These are phyloP conservation scores for Micractinium conductrix DNA, from an alignment of 139 green algal species.

Conservation along the genomic window DNA sequence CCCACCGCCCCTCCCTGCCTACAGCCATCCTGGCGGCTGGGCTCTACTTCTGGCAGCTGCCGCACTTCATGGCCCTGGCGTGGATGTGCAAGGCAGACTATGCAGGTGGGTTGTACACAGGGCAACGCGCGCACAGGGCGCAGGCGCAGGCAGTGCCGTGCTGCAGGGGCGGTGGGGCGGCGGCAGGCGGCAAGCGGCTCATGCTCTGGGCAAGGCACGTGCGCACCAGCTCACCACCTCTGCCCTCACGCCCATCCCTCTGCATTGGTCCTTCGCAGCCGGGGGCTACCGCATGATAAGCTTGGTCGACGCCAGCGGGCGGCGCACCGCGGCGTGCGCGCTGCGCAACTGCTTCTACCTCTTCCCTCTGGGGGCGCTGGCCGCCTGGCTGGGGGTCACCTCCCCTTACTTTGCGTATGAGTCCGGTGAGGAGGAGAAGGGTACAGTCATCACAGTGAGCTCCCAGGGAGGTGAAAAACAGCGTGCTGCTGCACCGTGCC, in stretches of 20 bases:
- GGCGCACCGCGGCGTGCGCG: slow-evolving; percentile 79
- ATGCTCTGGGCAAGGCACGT: too few relatives aligned
- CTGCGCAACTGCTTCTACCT: slow-evolving; percentile 93
- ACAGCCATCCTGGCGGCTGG: slow-evolving; percentile 76
- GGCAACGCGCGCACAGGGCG: background rate
- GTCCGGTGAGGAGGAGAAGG: slow-evolving; percentile 51
- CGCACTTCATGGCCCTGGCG: slow-evolving; percentile 98
- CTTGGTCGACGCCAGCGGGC: slow-evolving; percentile 81
- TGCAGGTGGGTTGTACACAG: background rate
- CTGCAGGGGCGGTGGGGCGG: too few relatives aligned
- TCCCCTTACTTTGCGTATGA: slow-evolving; percentile 83
- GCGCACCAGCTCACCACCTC: too few relatives aligned
- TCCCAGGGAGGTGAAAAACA: too few relatives aligned
- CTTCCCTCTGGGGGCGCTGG: slow-evolving; percentile 81
- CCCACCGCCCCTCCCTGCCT: background rate
- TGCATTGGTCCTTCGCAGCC: slow-evolving; percentile 60
- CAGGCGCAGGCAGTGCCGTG: background rate
- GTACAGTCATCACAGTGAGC: too few relatives aligned
- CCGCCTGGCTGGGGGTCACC: slow-evolving; percentile 71
- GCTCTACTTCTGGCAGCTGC: slow-evolving; percentile 98
- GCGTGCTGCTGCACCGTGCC: background rate
- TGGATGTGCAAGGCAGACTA: slow-evolving; percentile 92
- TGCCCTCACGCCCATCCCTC: too few relatives aligned
- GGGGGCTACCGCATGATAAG: slow-evolving; percentile 94
- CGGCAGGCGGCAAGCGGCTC: too few relatives aligned